These are phyloP conservation scores for Liquidambar formosana DNA, from an alignment of 164 flowering plant genomes.

Conservation along the genomic window DNA sequence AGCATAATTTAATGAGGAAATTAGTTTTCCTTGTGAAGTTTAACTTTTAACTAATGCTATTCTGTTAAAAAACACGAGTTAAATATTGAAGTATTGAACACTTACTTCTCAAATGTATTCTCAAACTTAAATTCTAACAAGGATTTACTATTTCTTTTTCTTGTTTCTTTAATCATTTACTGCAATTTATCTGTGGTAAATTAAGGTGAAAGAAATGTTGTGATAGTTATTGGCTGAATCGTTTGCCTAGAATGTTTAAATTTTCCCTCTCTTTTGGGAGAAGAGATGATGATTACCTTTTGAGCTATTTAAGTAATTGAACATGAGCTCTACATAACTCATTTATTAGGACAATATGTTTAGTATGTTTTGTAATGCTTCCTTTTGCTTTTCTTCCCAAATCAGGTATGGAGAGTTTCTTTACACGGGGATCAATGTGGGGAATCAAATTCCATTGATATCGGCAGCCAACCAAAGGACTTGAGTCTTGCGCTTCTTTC, in stretches of 20 bases:
- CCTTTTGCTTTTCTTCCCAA: background rate
- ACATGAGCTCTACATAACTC: background rate
- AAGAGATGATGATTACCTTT: background rate
- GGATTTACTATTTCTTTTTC: too few species aligned
- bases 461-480: conserved; percentile 90
- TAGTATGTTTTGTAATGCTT: background rate
- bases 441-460: conserved; percentile 61
- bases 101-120: background rate
- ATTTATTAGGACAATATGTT: background rate
- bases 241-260: background rate
- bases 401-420: conserved; percentile 73
- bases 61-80: background rate
- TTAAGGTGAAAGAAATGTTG: too few species aligned
- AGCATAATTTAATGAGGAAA: too few species aligned
- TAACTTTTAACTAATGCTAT: background rate
- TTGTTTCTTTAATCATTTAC: too few species aligned
- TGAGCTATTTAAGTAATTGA: background rate
- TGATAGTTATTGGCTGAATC: background rate
- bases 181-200: too few species aligned
- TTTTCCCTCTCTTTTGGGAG: background rate
- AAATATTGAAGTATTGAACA: background rate
- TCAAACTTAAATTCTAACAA: background rate
- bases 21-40: too few species aligned
- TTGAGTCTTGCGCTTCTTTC: conserved; percentile 57
- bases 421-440: conserved; percentile 73